Base-by-base conservation (phyloP, 805 yeast species). In the Lachancea nothofagi region DNA sequence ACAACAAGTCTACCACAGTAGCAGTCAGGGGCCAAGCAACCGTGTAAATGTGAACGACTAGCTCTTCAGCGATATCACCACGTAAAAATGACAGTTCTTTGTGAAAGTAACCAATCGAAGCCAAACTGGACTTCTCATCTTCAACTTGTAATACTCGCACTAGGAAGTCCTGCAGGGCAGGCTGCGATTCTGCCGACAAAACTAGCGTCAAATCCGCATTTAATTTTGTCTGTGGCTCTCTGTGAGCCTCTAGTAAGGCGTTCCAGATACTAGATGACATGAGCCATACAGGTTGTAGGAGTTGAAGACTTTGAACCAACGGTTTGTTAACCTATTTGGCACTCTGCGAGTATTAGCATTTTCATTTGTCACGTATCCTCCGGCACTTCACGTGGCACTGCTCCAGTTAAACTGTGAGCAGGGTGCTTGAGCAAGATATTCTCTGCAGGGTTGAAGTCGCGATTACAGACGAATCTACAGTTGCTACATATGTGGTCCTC, bases 161-260 rank as follows among this genome's bases (percentile, higher is more conserved):
- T 17, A 36, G 18, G 17, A 29, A 36, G 12, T 29, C 29, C 18
- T 36, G 33, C 17, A 36, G 17, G 10, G 15, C 29, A 14, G 28
- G 13, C 24, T 29, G 34, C 13, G 40, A 18, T 29, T 36, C 34
- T 2, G 34, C 40, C 4, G 40, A 36, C 15, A 36, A n/a, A 18
- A 36, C 29, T 12, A 36, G 14, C 7, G 39, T 29, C 22, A 25
- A 17, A 18, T 29, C 29, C 14, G 21, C 31, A 8, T 15, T 13
- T 3, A 25, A 10, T 14, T 17, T 24, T 10, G 15, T 18, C 12
- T 22, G n/a, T 13, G 29, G 20, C n/a, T 14, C 24, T 29, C 23
- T 15, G 19, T 36, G 22, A 7, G 34, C 28, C 6, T 36, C 29
- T 29, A 29, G 34, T 12, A 36, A 19, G 15, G 14, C 29, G 17